Evolutionary conservation across 2,329 filamentous ascomycete species (phyloP).

Genomic region (Fusarium drepaniforme): DNA sequence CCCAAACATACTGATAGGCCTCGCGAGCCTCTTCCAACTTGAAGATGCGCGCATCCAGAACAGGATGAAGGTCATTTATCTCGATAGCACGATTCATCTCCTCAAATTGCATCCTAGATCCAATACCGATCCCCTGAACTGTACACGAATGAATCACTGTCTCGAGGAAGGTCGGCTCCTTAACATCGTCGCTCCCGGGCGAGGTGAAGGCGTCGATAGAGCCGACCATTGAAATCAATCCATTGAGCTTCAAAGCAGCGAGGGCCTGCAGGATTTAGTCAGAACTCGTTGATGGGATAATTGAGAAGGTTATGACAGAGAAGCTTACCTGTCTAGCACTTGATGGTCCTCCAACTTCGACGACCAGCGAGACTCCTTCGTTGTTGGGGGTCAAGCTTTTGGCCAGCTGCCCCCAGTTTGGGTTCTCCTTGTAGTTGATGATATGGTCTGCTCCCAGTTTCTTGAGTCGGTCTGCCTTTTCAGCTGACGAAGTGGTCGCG

Average conservation of each 20-base stretch:
- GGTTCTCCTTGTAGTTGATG: not conserved
- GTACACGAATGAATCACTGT: not conserved
- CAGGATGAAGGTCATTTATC: not conserved
- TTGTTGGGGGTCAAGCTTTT: not conserved
- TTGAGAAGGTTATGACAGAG: rapidly evolving
- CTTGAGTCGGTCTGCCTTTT: not conserved
- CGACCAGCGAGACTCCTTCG: not conserved
- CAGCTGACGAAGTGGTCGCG: not conserved
- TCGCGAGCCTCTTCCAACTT: not conserved
- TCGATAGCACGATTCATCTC: not conserved
- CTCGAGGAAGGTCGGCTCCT: not conserved
- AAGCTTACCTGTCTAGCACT: not conserved
- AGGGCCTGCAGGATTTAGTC: not conserved
- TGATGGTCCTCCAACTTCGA: not conserved
- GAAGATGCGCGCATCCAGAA: not conserved
- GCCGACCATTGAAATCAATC: not conserved
- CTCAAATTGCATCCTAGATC: not conserved
- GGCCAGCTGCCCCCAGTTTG: not conserved
- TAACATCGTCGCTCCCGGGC: not conserved
- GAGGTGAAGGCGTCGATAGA: not conserved
- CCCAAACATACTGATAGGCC: not conserved
- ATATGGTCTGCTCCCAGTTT: not conserved
- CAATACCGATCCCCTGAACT: not conserved
- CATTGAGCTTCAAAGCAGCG: not conserved
- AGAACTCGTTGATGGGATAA: not conserved